phyloP scores from a whole-genome alignment of 306 rosid genomes.

The Medicago truncatula region MtrunA17r5.0-ANR NC_053047.1:2217001-2217500 shows the following conservation, averaged over 20 bases:
- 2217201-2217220: neutral
- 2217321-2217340: conserved; percentile 48
- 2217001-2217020: conserved; percentile 35
- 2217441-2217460: conserved; percentile 44
- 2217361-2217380: conserved; percentile 39
- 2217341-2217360: conserved; percentile 32
- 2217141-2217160: conserved; percentile 23
- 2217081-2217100: neutral
- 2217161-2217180: conserved; percentile 37
- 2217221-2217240: conserved; percentile 9
- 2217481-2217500: conserved; percentile 17
- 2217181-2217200: conserved; percentile 38
- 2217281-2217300: conserved; percentile 40
- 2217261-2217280: conserved; percentile 31
- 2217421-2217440: neutral
- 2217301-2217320: conserved; percentile 46
- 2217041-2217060: neutral
- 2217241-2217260: conserved; percentile 32
- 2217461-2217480: conserved; percentile 22
- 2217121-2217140: conserved; percentile 44
- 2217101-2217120: neutral
- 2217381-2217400: conserved; percentile 45
- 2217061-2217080: neutral
- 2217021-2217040: neutral
- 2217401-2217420: conserved; percentile 2